phyloP scores from a whole-genome alignment of 2,329 filamentous ascomycete genomes.

The Fusarium sororula region DNA sequence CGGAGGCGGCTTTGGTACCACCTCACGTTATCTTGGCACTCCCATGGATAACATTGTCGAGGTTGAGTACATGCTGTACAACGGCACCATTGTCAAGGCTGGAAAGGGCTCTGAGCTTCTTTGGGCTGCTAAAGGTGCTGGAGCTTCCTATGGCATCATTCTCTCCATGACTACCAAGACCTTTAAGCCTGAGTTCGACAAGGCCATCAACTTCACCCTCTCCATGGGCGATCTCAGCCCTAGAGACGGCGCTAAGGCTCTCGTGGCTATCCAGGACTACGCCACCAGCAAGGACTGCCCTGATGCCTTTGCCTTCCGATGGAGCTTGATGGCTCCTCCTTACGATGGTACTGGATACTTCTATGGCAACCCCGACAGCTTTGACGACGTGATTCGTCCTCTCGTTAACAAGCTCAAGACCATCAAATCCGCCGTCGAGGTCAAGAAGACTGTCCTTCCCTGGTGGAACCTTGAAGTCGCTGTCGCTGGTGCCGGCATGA shows the following conservation, averaged over 20 bases:
- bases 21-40: conserved; percentile 28
- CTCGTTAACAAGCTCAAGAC: conserved; percentile 20
- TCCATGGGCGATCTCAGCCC: conserved; percentile 19
- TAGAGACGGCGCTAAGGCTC: conserved; percentile 26
- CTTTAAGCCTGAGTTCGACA: conserved; percentile 30
- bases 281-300: conserved; percentile 18
- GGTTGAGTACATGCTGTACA: conserved; percentile 40
- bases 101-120: conserved; percentile 33
- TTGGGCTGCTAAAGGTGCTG: conserved; percentile 39
- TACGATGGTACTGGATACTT: conserved; percentile 36
- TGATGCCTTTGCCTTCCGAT: conserved; percentile 38
- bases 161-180: conserved; percentile 39
- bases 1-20: conserved; percentile 37
- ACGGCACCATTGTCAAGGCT: conserved; percentile 38
- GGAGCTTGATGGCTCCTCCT: conserved; percentile 24
- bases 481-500: conserved; percentile 34
- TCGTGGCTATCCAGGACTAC: conserved; percentile 38
- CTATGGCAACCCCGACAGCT: conserved; percentile 36
- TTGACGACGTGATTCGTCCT: conserved; percentile 28
- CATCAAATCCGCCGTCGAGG: conserved; percentile 2
- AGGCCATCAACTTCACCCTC: conserved; percentile 37
- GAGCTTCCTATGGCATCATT: conserved; percentile 36
- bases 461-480: conserved; percentile 39
- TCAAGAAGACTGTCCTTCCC: conserved; percentile 31
- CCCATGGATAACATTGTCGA: conserved; percentile 37